Evolutionary conservation across 805 yeast genomes (phyloP), one percentile per base, ranked within the genome.

Genomic region (Ogataea haglerorum): DNA sequence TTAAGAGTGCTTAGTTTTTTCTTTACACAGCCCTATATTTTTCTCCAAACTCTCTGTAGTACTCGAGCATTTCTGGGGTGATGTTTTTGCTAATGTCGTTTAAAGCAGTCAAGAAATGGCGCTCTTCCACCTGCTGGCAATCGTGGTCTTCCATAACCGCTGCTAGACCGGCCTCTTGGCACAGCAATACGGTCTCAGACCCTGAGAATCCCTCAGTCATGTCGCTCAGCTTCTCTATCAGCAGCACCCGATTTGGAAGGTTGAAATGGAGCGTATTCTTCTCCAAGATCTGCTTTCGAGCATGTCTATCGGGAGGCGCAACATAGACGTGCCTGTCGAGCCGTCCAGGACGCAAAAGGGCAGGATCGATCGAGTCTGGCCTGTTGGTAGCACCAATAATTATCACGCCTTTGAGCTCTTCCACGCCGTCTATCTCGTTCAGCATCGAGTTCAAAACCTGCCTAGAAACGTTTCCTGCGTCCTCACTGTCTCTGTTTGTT

Each of bases 401-500:
- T 2, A 89, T 86, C 5, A 93, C 99, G 3, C 96, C 97, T 37
- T 84, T 85, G 51, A 93, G 67, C 46, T 90, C 95, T 61, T 93
- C 99, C 13, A 93, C 91, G 57, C 99, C 99, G 60, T 93, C 99
- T 53, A 93, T 85, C 62, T 93, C 99, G 56, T 91, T 93, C 53
- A 93, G 72, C 51, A 93, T 67, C 0, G 98, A 85, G 2, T 97
- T 91, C 44, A 93, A 67, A 0, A 93, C 97, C 53, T 95, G 84
- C 47, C 80, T 87, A 0, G 91, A 78, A 2, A 86, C 86, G 14
- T 83, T 74, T 0, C 88, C 81, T 0, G 80, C 66, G 13, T 67
- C 74, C 4, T 72, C 74, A 17, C 72, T 71, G 15, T 80, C 85
- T 52, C 99, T 70, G 39, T 84, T 82, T 0, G 85, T 78, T 5